phyloP scores from a whole-genome alignment of 108 stramenopile genomes.

The Cyclotella cryptica region DNA sequence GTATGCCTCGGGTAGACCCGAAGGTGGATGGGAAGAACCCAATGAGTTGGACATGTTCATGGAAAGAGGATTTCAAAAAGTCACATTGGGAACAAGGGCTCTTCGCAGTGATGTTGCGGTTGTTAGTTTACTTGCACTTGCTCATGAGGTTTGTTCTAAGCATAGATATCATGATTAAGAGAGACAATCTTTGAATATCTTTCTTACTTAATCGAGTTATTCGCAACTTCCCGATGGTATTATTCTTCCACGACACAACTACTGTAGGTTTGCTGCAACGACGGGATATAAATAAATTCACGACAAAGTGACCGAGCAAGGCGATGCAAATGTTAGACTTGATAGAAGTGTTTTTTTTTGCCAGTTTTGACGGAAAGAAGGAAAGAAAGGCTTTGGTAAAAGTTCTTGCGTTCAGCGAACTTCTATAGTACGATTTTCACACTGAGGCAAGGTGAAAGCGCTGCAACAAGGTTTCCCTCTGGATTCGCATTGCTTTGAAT shows the following conservation, averaged over 20 bases:
- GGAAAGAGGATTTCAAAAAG: constrained; percentile 79
- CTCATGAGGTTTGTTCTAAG: constrained; percentile 72
- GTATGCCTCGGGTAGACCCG: constrained; percentile 58
- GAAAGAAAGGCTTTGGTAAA: constrained; percentile 12
- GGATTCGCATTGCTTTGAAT: not conserved
- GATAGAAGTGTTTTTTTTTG: not conserved
- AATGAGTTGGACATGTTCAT: constrained; percentile 81
- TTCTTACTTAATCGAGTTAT: no score
- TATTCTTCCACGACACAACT: not conserved
- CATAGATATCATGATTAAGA: not conserved
- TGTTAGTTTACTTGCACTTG: constrained; percentile 80
- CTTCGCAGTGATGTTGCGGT: constrained; percentile 93
- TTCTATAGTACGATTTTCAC: no score
- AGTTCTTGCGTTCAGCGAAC: not conserved
- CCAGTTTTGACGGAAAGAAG: constrained; percentile 5
- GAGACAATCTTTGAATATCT: no score
- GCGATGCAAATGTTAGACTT: constrained; percentile 13
- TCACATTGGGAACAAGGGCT: constrained; percentile 79
- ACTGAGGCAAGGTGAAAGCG: constrained; percentile 3
- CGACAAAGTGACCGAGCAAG: not conserved
- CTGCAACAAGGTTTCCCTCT: not conserved
- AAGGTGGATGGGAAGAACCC: constrained; percentile 94
- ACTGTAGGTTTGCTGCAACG: not conserved
- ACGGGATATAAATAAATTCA: not conserved
- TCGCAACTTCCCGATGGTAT: no score